Percentiles rank a stretch among this genome's conserved stretches.
Conservation (phyloP, 306 rosid species). For the Cucumis hystrix region DNA sequence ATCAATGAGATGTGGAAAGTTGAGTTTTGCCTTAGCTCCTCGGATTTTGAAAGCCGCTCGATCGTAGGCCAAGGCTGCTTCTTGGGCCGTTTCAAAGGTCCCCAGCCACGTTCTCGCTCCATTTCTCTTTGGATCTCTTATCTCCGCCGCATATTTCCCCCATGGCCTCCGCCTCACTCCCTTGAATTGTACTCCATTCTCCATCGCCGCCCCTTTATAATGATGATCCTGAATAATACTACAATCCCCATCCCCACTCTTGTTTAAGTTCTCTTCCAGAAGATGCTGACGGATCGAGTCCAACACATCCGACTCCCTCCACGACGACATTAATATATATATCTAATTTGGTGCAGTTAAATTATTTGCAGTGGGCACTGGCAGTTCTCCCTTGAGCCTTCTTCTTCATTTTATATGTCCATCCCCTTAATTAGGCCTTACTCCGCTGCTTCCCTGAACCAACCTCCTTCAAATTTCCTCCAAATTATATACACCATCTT, state of each 20-base stretch:
- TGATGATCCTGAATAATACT: no score
- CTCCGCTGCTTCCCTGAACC: background rate
- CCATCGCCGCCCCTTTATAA: no score
- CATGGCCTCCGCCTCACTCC: constrained; percentile 1
- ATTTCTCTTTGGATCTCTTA: background rate
- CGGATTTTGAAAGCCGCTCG: background rate
- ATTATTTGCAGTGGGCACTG: no score
- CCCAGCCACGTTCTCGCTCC: background rate
- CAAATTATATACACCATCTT: background rate
- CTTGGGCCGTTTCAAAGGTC: background rate
- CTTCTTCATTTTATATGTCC: no score
- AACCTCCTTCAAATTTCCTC: background rate
- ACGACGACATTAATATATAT: background rate
- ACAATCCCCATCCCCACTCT: no score
- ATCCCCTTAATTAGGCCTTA: no score
- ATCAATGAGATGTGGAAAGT: background rate
- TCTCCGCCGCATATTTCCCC: background rate
- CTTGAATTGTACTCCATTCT: background rate
- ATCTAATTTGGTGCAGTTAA: no score
- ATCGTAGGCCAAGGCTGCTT: background rate
- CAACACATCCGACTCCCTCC: background rate
- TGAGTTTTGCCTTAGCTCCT: background rate
- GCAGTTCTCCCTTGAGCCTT: no score
- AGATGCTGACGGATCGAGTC: background rate
- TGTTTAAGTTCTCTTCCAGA: background rate